A percentile compares a stretch with the other conserved stretches of the same genome.
These are phyloP conservation scores for Pichia exigua DNA, from an alignment of 805 yeast genomes.

Conservation along the genomic window DNA sequence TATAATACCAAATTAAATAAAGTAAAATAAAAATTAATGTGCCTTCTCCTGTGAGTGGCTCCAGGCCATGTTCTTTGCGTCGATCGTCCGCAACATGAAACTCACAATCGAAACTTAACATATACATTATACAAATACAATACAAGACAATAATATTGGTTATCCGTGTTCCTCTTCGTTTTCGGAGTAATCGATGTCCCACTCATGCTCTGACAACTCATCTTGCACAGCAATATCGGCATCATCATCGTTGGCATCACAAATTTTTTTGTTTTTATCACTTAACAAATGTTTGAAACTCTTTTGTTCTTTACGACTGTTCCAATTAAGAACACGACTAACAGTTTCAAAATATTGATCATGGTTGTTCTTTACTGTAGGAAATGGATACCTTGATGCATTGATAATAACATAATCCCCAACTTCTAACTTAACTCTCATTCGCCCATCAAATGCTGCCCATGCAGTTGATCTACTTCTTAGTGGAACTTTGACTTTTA, in stretches of 20 bases:
- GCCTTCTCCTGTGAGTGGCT: background rate
- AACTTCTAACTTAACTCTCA: constrained; percentile 66
- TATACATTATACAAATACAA: background rate
- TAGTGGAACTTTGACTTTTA: constrained; percentile 72
- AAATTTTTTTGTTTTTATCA: constrained; percentile 40
- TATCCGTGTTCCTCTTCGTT: constrained; percentile 8
- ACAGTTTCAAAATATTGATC: constrained; percentile 80
- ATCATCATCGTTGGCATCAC: constrained; percentile 9
- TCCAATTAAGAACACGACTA: constrained; percentile 87
- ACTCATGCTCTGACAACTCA: constrained; percentile 11
- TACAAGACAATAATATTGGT: too few species aligned
- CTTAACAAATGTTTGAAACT: constrained; percentile 60
- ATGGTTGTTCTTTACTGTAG: constrained; percentile 71
- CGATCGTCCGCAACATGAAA: background rate
- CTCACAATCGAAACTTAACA: too few species aligned
- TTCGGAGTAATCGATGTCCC: constrained; percentile 30
- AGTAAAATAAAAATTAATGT: background rate
- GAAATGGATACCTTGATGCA: constrained; percentile 89
- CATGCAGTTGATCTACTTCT: constrained; percentile 86
- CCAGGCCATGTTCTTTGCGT: background rate
- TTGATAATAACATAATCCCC: constrained; percentile 83
- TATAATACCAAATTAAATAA: background rate
- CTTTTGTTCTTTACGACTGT: constrained; percentile 80
- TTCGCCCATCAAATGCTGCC: constrained; percentile 95
- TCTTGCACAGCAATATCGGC: constrained; percentile 4